A percentile compares a stretch with the other conserved stretches of the same genome.
Evolutionary conservation across 2,329 filamentous ascomycete species (phyloP).

Genomic region (Penicillium concentricum): DNA sequence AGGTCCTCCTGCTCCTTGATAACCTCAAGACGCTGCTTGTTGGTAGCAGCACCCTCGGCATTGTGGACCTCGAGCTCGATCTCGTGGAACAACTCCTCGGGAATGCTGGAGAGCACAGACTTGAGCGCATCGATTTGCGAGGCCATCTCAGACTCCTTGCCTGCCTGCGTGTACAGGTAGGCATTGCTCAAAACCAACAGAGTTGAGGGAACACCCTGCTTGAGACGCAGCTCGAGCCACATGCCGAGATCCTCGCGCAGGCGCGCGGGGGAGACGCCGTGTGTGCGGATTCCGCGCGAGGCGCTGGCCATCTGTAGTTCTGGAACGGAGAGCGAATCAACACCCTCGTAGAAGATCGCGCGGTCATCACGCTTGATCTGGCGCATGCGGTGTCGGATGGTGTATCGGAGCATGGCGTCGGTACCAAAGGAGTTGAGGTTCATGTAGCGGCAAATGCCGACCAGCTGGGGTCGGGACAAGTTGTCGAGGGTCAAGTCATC

Average conservation of each 20-base stretch:
- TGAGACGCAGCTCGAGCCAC: slow-evolving; percentile 91
- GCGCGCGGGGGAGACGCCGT: slow-evolving; percentile 83
- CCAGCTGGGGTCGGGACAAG: slow-evolving; percentile 87
- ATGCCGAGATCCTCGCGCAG: slow-evolving; percentile 87
- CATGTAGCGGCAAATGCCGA: slow-evolving; percentile 98
- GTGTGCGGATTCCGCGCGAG: slow-evolving; percentile 86
- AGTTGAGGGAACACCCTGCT: slow-evolving; percentile 93
- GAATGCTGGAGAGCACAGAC: slow-evolving; percentile 88
- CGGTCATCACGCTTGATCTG: slow-evolving; percentile 98
- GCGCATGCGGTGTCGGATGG: slow-evolving; percentile 94
- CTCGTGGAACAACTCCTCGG: slow-evolving; percentile 98
- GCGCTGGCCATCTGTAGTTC: slow-evolving; percentile 92
- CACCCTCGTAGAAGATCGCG: slow-evolving; percentile 89
- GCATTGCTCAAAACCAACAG: slow-evolving; percentile 94
- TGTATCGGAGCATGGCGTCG: slow-evolving; percentile 96
- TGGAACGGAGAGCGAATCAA: slow-evolving; percentile 86
- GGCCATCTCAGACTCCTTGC: slow-evolving; percentile 77
- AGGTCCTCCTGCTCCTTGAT: slow-evolving; percentile 98
- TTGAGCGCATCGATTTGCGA: slow-evolving; percentile 91
- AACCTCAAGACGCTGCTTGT: slow-evolving; percentile 98
- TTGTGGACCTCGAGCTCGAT: slow-evolving; percentile 98
- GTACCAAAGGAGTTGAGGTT: slow-evolving; percentile 96
- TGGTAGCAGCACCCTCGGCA: slow-evolving; percentile 93
- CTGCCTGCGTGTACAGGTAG: slow-evolving; percentile 81
- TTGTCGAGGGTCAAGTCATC: slow-evolving; percentile 98